Conservation (phyloP, 257 asterid species). For the Petunia secreta region DNA sequence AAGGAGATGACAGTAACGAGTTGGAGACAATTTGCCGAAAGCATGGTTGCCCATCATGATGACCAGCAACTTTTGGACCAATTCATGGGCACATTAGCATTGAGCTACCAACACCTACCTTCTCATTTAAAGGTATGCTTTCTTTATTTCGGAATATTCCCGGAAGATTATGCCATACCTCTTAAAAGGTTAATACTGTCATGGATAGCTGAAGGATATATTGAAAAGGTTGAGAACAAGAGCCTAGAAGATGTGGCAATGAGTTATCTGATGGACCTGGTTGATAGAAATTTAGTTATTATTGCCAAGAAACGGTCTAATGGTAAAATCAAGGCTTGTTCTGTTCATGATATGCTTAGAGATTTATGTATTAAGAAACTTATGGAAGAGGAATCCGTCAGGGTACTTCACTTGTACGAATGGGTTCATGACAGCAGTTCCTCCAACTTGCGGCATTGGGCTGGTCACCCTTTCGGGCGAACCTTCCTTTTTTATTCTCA, state of each 20-base stretch:
- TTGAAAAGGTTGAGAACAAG: neutral
- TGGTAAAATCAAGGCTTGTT: neutral
- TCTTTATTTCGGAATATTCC: neutral
- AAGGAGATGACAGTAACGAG: neutral
- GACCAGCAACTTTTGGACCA: neutral
- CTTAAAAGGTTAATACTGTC: neutral
- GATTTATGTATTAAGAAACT: neutral
- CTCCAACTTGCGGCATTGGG: too few relatives aligned
- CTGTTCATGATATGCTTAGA: neutral
- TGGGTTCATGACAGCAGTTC: too few relatives aligned
- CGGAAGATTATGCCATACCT: neutral
- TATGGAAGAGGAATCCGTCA: neutral
- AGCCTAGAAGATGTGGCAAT: neutral
- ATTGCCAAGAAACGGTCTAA: neutral
- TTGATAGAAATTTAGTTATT: neutral
- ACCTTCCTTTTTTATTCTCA: too few relatives aligned
- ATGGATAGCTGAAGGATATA: slow-evolving; percentile 14
- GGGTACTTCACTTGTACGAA: too few relatives aligned
- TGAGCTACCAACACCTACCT: neutral
- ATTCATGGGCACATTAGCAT: neutral
- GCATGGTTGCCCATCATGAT: neutral
- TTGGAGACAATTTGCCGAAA: neutral
- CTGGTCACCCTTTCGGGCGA: too few relatives aligned
- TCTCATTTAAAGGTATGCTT: neutral
- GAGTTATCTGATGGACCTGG: neutral